Conservation (phyloP, 2,329 filamentous ascomycete species). For the Epichloe typhina region DNA sequence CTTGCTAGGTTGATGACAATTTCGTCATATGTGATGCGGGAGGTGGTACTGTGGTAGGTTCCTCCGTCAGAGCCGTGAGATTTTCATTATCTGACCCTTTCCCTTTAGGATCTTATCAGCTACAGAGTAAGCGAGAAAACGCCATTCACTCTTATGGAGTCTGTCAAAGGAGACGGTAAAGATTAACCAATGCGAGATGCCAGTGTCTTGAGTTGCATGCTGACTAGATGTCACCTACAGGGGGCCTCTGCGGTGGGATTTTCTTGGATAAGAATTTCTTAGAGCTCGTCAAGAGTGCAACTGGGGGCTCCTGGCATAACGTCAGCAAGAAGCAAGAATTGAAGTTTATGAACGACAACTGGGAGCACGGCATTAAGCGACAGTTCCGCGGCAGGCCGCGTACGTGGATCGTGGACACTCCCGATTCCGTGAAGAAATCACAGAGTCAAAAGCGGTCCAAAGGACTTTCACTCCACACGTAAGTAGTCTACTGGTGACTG, state of each 20-base stretch:
- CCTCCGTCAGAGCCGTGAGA: neutral
- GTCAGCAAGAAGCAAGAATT: conserved; percentile 1
- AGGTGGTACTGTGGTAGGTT: conserved; percentile 22
- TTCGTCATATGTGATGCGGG: conserved; percentile 25
- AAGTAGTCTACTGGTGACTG: neutral
- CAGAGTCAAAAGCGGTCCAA: conserved; percentile 1
- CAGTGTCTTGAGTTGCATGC: rapidly evolving
- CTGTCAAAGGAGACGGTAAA: conserved; percentile 24
- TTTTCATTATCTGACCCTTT: neutral
- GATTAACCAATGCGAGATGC: neutral
- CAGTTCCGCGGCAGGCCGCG: conserved; percentile 11
- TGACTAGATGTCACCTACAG: conserved; percentile 9
- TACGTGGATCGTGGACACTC: conserved; percentile 10
- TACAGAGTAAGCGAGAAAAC: conserved; percentile 15
- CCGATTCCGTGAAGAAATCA: neutral
- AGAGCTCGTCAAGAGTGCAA: conserved; percentile 13
- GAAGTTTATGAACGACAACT: conserved; percentile 13
- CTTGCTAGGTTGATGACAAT: conserved; percentile 7
- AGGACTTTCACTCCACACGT: neutral
- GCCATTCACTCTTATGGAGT: conserved; percentile 21
- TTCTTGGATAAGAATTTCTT: conserved; percentile 28
- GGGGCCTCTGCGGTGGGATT: conserved; percentile 24
- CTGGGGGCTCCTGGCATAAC: neutral
- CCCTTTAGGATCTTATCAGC: conserved; percentile 25
- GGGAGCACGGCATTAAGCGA: conserved; percentile 18